Base-by-base conservation (phyloP, 2,329 filamentous ascomycete species). In the Clathrospora elynae region DNA sequence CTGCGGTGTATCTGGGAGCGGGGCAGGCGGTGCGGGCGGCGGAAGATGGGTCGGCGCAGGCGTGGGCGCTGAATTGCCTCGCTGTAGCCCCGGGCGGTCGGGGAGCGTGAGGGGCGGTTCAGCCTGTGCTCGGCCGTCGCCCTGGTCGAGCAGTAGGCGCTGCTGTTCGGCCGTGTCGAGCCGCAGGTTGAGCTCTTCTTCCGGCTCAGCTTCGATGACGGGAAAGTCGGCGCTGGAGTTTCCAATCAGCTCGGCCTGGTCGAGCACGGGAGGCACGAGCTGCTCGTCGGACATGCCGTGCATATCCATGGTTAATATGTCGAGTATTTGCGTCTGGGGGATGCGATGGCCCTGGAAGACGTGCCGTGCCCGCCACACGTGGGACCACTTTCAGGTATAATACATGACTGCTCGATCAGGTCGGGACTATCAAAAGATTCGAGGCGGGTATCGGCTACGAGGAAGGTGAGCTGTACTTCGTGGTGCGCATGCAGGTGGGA, bases 31-130 rank as follows among this genome's bases (percentile, higher is more conserved):
- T 19, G 66, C 68, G 19, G 73, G 71, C 13, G 73, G 73, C 10
- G 73, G 73, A 5, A 73, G 72, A 47, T 74, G 73, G 22, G 71
- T 66, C 17, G 75, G 73, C 12, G 67, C 65, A 6, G 62, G 64
- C 22, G 68, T 68, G 11, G 68, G 68, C 1, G 62, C 64, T 7
- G 72, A 75, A 34, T 55, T 62, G 19, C 72, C 72, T 49, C 74
- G 67, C 46, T 61, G 64, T 30, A 76, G 57, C 5, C 60, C 56
- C 9, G 73, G 75, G 20, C 74, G 69, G 12, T 53, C 38, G 20
- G 64, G 62, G 8, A 66, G 44, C 1, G 66, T 54, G 13, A 56
- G 46, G 20, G 52, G 51, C 35, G 57, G 45, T 14, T 52, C 61
- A 33, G 57, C 49, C 12, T 53, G 51, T 28, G 51, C 31, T 13